phyloP scores from a whole-genome alignment of 2,329 filamentous ascomycete species.

The Trichophyton mentagrophytes region DNA sequence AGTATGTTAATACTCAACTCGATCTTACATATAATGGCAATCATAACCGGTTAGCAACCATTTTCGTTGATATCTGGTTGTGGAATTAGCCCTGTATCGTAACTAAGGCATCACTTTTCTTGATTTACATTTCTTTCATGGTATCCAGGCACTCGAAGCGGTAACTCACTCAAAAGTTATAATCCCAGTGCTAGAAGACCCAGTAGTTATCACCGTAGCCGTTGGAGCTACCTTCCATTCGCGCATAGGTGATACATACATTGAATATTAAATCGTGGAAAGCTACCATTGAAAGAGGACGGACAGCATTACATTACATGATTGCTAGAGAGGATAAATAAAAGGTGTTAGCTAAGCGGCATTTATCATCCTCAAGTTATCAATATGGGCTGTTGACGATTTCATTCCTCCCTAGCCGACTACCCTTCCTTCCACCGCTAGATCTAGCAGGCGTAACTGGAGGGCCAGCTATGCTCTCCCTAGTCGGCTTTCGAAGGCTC shows the following conservation, averaged over 20 bases:
- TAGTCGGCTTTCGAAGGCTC: conserved; percentile 71
- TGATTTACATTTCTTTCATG: no score
- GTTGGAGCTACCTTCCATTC: no score
- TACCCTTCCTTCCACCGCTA: conserved; percentile 38
- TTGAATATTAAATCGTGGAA: no score
- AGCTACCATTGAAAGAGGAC: not conserved
- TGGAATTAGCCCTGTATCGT: not conserved
- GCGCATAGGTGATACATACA: no score
- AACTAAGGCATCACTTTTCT: not conserved
- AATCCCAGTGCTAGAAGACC: no score
- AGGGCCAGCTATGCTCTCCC: conserved; percentile 73
- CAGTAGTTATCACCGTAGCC: no score
- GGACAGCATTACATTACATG: not conserved
- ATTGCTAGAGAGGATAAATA: no score
- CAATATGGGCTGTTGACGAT: conserved; percentile 64
- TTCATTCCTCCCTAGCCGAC: conserved; percentile 54
- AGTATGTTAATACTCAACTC: not conserved
- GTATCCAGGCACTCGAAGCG: no score
- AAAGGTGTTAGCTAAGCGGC: not conserved
- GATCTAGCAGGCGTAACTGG: conserved; percentile 36
- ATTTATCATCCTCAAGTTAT: not conserved
- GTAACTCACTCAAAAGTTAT: no score
- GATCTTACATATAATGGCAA: not conserved
- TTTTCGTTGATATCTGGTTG: not conserved
- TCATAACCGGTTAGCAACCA: not conserved